Conservation (phyloP, 768 basidiomycete species). For the Mrakia gelida region DNA sequence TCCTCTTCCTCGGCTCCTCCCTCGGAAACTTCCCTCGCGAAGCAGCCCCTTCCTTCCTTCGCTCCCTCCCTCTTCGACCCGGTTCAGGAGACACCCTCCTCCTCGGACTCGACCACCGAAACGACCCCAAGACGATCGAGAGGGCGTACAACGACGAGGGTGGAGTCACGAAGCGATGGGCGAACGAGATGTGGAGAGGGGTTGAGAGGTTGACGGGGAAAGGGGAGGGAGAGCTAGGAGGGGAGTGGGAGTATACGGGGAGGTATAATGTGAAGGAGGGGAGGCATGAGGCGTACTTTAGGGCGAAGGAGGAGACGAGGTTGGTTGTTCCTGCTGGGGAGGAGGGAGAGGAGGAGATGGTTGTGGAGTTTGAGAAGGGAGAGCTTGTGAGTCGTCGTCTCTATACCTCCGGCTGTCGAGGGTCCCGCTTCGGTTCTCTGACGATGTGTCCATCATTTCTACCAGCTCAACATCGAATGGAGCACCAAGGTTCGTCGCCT, state of each 20-base stretch:
- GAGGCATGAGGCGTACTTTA: constrained; percentile 78
- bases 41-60: constrained; percentile 68
- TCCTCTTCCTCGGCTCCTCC: constrained; percentile 87
- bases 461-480: constrained; percentile 67
- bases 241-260: constrained; percentile 70
- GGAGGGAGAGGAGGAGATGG: constrained; percentile 40
- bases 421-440: not conserved
- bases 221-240: constrained; percentile 43
- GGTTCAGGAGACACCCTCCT: constrained; percentile 68
- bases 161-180: constrained; percentile 28
- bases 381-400: constrained; percentile 51
- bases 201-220: constrained; percentile 18
- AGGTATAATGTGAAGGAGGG: constrained; percentile 57
- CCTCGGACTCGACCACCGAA: constrained; percentile 85
- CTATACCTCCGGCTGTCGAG: not conserved
- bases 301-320: constrained; percentile 59
- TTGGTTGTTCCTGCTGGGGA: constrained; percentile 51
- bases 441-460: not conserved
- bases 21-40: constrained; percentile 80
- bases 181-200: constrained; percentile 31
- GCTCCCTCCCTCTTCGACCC: constrained; percentile 68
- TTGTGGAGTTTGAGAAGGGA: constrained; percentile 57
- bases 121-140: constrained; percentile 66
- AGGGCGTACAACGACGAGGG: constrained; percentile 49
- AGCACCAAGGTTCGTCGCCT: constrained; percentile 66